Conservation (phyloP, 2,329 filamentous ascomycete genomes). For the Fusarium lyarnte region DNA sequence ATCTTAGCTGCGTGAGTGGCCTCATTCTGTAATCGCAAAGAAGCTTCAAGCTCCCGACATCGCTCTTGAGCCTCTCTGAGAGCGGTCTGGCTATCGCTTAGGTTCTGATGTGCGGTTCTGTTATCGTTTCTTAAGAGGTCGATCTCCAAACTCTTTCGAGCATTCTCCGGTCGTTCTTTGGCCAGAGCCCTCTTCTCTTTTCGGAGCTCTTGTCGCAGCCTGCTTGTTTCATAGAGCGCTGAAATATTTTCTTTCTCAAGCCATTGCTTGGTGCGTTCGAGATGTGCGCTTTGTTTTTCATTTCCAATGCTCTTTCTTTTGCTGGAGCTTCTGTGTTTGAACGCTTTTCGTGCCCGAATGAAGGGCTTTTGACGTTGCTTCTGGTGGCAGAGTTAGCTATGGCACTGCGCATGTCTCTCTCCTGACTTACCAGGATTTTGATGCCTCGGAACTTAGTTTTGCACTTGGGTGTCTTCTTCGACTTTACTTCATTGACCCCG, state of each 20-base stretch:
- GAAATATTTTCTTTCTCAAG: neutral
- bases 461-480: rapidly evolving
- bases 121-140: neutral
- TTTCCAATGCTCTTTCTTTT: neutral
- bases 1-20: rapidly evolving
- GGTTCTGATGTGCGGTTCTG: rapidly evolving
- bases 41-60: neutral
- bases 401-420: rapidly evolving
- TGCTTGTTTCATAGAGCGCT: neutral
- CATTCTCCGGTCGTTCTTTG: neutral
- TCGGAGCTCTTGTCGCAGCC: neutral
- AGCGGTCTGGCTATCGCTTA: rapidly evolving
- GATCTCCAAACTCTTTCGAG: neutral
- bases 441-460: rapidly evolving
- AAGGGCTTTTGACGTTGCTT: neutral
- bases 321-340: rapidly evolving
- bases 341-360: neutral
- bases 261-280: neutral
- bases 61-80: neutral
- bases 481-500: neutral
- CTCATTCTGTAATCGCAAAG: rapidly evolving
- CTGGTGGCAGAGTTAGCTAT: neutral
- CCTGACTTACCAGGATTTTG: rapidly evolving
- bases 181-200: neutral
- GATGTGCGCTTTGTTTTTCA: rapidly evolving